Evolutionary conservation across 2,329 filamentous ascomycete species (phyloP).

Genomic region (Trichophyton mentagrophytes): DNA sequence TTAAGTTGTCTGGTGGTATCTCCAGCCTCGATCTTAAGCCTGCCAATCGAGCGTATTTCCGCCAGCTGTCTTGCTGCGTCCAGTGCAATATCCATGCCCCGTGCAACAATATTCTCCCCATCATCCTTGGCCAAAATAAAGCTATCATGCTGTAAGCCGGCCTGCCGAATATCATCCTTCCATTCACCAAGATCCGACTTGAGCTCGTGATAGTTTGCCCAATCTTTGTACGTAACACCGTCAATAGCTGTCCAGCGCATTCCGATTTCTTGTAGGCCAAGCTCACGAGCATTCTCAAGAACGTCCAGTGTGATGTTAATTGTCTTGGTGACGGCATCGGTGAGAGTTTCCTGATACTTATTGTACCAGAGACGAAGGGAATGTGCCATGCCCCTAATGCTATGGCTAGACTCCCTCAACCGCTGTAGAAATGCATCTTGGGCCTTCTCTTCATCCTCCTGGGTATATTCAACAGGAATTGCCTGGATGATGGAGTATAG

Average conservation of each 20-base stretch:
- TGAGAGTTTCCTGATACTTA: constrained; percentile 56
- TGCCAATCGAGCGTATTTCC: constrained; percentile 68
- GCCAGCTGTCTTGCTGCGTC: constrained; percentile 66
- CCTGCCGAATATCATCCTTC: constrained; percentile 65
- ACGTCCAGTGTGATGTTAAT: constrained; percentile 72
- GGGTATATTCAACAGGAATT: constrained; percentile 47
- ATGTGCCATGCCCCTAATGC: constrained; percentile 66
- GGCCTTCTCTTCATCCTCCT: constrained; percentile 40
- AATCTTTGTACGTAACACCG: constrained; percentile 90
- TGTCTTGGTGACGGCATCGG: constrained; percentile 55
- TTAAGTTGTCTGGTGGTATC: constrained; percentile 72
- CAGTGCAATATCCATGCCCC: constrained; percentile 69
- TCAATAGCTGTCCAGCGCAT: constrained; percentile 94
- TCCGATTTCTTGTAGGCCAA: constrained; percentile 80
- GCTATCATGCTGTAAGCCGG: constrained; percentile 61
- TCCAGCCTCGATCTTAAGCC: constrained; percentile 65
- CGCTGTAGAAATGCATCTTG: constrained; percentile 41
- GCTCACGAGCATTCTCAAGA: constrained; percentile 66
- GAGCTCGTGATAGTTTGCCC: constrained; percentile 84
- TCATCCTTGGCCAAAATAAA: constrained; percentile 55
- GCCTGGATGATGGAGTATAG: constrained; percentile 45
- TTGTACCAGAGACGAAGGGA: constrained; percentile 65
- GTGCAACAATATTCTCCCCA: constrained; percentile 57
- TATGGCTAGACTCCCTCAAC: constrained; percentile 55
- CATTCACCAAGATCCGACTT: constrained; percentile 73